A percentile compares a stretch with the other conserved stretches of the same genome.
Evolutionary conservation across 306 rosid genomes (phyloP).

Genomic region (Castanopsis chinensis): DNA sequence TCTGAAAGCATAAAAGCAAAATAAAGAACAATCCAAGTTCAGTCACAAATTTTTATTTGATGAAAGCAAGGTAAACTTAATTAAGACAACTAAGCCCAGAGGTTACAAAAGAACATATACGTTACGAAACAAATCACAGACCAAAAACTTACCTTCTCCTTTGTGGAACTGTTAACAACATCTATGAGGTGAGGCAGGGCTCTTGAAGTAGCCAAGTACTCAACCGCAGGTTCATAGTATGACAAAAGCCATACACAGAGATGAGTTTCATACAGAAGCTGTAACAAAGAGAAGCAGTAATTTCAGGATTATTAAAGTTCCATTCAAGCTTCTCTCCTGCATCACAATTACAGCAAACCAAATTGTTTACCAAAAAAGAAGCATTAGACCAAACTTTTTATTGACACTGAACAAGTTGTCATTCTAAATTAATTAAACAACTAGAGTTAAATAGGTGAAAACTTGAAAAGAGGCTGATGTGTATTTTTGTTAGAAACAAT

Average conservation of each 20-base stretch:
- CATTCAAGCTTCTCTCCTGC: no score
- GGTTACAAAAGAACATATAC: neutral
- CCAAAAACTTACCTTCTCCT: constrained; percentile 77
- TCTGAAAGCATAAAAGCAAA: neutral
- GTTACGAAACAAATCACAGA: constrained; percentile 13
- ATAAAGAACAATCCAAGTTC: neutral
- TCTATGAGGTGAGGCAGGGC: constrained; percentile 84
- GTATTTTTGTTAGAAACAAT: no score
- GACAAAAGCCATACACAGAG: constrained; percentile 95
- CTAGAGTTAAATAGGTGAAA: no score
- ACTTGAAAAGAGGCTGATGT: no score
- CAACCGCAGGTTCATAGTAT: constrained; percentile 92
- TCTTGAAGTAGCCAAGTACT: constrained; percentile 87
- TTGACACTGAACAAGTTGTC: no score
- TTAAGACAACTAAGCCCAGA: neutral
- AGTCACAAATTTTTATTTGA: neutral
- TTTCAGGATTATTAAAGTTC: neutral
- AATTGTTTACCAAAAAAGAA: no score
- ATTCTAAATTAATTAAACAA: no score
- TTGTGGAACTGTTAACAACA: constrained; percentile 88
- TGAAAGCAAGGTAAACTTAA: neutral
- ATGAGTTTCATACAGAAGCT: constrained; percentile 95
- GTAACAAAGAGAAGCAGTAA: constrained; percentile 39
- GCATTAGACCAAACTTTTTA: no score
- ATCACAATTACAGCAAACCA: no score